A percentile compares a stretch with the other conserved stretches of the same genome.
These are phyloP conservation scores for Bacidia rubella DNA, from an alignment of 495 filamentous ascomycete genomes.

Conservation along the genomic window DNA sequence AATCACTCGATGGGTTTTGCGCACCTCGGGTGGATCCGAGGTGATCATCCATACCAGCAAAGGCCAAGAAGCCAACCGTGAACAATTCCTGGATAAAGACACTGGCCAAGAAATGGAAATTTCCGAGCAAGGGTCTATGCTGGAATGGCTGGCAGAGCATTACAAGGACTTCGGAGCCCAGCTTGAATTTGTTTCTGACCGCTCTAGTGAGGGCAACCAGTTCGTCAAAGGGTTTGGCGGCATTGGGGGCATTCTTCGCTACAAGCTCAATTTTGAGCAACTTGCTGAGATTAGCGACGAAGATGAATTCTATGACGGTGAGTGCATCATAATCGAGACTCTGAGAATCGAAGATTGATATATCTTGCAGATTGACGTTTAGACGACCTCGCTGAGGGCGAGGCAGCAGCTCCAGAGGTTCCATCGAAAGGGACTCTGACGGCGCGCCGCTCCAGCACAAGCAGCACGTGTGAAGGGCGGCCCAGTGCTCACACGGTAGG, in stretches of 20 bases:
- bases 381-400: slow-evolving; percentile 76
- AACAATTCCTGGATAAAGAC: slow-evolving; percentile 84
- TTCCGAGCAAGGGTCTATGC: slow-evolving; percentile 69
- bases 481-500: neutral
- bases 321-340: slow-evolving; percentile 13
- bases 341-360: slow-evolving; percentile 12
- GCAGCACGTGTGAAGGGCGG: neutral
- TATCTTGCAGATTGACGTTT: slow-evolving; percentile 69
- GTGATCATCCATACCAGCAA: slow-evolving; percentile 80
- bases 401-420: slow-evolving; percentile 69
- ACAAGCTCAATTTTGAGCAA: slow-evolving; percentile 99
- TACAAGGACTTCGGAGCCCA: slow-evolving; percentile 94
- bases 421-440: slow-evolving; percentile 46
- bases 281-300: slow-evolving; percentile 89
- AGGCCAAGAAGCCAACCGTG: slow-evolving; percentile 63
- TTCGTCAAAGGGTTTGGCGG: slow-evolving; percentile 99
- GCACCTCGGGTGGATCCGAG: slow-evolving; percentile 55
- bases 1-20: slow-evolving; percentile 77
- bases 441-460: slow-evolving; percentile 34
- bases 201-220: slow-evolving; percentile 94
- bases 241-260: slow-evolving; percentile 90
- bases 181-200: slow-evolving; percentile 96
- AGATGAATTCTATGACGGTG: slow-evolving; percentile 97
- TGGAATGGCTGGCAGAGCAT: slow-evolving; percentile 96
- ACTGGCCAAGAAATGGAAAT: slow-evolving; percentile 96